These are phyloP conservation scores for Piromyces finnis DNA, from an alignment of 192 early-diverging fungal species.

Conservation along the genomic window DNA sequence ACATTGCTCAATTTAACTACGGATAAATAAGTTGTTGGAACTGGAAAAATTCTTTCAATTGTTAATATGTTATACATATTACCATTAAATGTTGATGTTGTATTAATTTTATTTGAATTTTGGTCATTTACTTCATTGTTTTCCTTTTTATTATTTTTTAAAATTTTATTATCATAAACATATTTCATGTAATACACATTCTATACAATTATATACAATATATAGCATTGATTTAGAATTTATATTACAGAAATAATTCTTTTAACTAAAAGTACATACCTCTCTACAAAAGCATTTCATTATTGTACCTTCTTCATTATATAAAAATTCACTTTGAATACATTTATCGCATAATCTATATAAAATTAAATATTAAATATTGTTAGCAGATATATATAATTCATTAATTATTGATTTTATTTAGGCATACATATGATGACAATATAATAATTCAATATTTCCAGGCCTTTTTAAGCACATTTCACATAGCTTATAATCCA, in stretches of 20 bases:
- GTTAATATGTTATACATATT: not conserved
- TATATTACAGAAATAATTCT: too few species aligned
- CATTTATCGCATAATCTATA: not conserved
- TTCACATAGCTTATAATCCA: not conserved
- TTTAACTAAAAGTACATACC: too few species aligned
- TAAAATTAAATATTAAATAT: not conserved
- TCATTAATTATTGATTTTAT: too few species aligned
- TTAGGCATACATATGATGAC: not conserved
- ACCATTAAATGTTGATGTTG: not conserved
- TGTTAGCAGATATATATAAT: too few species aligned
- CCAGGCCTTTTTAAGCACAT: not conserved
- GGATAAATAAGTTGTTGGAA: not conserved
- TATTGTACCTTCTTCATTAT: not conserved
- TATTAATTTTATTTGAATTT: not conserved
- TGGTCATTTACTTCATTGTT: not conserved
- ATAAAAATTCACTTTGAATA: not conserved
- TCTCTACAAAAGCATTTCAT: not conserved
- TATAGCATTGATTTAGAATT: too few species aligned
- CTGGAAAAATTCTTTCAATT: not conserved
- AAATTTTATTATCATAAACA: not conserved
- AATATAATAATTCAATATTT: not conserved
- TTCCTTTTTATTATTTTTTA: not conserved
- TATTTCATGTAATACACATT: not conserved
- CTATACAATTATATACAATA: not conserved
- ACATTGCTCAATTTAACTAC: not conserved